Conservation (phyloP, 2,329 filamentous ascomycete genomes). For the Epichloe sibirici region DNA sequence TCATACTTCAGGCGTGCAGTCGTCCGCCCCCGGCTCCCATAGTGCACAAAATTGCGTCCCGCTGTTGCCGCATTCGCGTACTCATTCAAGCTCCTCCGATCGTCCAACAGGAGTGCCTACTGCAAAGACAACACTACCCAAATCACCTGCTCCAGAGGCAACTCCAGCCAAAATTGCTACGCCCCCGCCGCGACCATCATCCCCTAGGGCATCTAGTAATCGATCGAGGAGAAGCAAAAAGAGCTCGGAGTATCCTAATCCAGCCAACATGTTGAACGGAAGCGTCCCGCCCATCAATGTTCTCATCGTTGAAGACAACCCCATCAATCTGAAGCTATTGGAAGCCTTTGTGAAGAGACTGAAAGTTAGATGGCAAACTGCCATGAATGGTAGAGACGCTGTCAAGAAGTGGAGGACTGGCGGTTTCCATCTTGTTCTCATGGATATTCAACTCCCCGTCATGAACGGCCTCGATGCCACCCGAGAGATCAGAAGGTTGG, state of each 20-base stretch:
- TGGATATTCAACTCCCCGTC: conserved; percentile 96
- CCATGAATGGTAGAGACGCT: conserved; percentile 87
- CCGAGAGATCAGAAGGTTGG: conserved; percentile 81
- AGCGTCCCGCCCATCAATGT: conserved; percentile 93
- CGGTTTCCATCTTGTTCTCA: conserved; percentile 89
- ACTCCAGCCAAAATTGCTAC: conserved; percentile 37
- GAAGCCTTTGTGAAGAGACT: conserved; percentile 93
- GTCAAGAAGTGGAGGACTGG: conserved; percentile 87
- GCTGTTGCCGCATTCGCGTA: conserved; percentile 37
- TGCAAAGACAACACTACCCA: conserved; percentile 38
- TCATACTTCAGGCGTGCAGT: conserved; percentile 20
- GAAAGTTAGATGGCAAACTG: conserved; percentile 94
- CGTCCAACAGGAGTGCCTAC: conserved; percentile 30
- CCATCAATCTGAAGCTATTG: conserved; percentile 87
- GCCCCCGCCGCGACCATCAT: conserved; percentile 33
- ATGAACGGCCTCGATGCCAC: conserved; percentile 95
- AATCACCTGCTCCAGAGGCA: conserved; percentile 39
- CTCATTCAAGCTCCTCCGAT: conserved; percentile 48
- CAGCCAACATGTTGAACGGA: conserved; percentile 61
- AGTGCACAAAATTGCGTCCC: conserved; percentile 22
- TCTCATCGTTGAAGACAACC: conserved; percentile 95
- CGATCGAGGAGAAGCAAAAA: conserved; percentile 44
- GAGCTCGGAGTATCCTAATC: conserved; percentile 27
- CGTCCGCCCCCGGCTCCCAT: conserved; percentile 19
- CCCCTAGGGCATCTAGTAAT: conserved; percentile 34